Percentiles rank a stretch among this genome's conserved stretches.
Evolutionary conservation across 495 filamentous ascomycete genomes (phyloP).

Genomic region (Clavariopsis aquatica): DNA sequence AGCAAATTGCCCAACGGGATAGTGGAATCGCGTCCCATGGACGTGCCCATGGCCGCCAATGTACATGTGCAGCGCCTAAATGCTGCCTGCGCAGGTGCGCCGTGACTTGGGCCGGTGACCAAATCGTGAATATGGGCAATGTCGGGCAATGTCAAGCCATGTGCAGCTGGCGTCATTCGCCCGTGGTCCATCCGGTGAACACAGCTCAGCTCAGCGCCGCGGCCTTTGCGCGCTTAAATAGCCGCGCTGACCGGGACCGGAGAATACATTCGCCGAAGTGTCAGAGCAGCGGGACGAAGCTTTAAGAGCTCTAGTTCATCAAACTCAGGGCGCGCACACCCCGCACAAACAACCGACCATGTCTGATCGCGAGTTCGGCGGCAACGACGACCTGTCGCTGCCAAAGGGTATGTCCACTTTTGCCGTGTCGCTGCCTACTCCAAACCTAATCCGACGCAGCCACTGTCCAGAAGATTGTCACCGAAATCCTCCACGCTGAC

Average conservation of each 20-base stretch:
- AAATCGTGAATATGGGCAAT: too few relatives aligned
- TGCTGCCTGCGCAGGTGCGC: too few relatives aligned
- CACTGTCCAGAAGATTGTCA: constrained; percentile 96
- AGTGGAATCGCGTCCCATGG: too few relatives aligned
- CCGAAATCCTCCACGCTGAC: constrained; percentile 79
- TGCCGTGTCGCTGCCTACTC: constrained; percentile 13
- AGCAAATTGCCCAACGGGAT: too few relatives aligned
- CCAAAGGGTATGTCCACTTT: constrained; percentile 71
- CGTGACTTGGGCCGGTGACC: too few relatives aligned
- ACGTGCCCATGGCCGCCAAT: too few relatives aligned
- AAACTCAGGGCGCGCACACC: not conserved
- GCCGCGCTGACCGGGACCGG: not conserved
- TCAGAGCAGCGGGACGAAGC: not conserved
- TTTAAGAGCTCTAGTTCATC: not conserved
- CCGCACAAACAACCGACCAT: constrained; percentile 51
- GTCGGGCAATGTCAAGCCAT: too few relatives aligned
- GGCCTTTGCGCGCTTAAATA: not conserved
- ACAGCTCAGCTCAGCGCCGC: not conserved
- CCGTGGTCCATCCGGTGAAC: constrained; percentile 6
- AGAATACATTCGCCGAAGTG: not conserved
- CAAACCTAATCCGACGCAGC: constrained; percentile 54
- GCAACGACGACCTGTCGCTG: constrained; percentile 87
- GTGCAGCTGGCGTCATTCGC: not conserved
- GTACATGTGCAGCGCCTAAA: too few relatives aligned
- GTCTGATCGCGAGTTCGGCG: constrained; percentile 85